Evolutionary conservation across 2,329 filamentous ascomycete genomes (phyloP).

Genomic region (Ophiostoma ulmi): DNA sequence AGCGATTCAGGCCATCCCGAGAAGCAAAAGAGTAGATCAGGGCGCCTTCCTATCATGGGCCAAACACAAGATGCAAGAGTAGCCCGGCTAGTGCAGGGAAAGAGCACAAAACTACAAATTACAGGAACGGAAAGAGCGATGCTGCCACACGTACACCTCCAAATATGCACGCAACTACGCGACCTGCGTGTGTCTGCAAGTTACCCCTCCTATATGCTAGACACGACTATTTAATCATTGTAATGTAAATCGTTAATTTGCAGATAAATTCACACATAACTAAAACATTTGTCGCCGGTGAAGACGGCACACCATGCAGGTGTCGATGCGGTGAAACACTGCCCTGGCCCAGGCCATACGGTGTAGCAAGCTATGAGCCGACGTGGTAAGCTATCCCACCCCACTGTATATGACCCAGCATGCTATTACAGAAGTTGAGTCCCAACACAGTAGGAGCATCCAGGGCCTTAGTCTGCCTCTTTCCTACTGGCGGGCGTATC

Average conservation of each 20-base stretch:
- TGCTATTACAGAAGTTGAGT: neutral
- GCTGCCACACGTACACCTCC: neutral
- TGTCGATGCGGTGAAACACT: neutral
- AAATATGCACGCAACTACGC: neutral
- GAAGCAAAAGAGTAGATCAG: neutral
- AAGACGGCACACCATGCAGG: constrained; percentile 4
- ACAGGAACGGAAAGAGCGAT: constrained; percentile 11
- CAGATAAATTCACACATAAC: neutral
- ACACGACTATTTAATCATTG: neutral
- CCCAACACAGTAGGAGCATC: neutral
- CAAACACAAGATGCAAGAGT: constrained; percentile 18
- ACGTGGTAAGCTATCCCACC: neutral
- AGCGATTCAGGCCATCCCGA: neutral
- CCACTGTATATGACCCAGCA: neutral
- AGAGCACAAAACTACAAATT: neutral
- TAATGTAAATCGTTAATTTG: neutral
- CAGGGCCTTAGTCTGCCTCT: too few species aligned
- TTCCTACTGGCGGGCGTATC: neutral
- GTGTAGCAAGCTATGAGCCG: neutral
- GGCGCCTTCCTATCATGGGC: neutral
- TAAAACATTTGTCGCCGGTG: neutral
- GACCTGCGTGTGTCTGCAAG: neutral
- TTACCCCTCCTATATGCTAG: neutral
- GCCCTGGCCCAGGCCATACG: neutral
- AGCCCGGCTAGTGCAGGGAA: constrained; percentile 19